phyloP scores from a whole-genome alignment of 2,329 filamentous ascomycete genomes.

The Stachybotrys elegans region DNA sequence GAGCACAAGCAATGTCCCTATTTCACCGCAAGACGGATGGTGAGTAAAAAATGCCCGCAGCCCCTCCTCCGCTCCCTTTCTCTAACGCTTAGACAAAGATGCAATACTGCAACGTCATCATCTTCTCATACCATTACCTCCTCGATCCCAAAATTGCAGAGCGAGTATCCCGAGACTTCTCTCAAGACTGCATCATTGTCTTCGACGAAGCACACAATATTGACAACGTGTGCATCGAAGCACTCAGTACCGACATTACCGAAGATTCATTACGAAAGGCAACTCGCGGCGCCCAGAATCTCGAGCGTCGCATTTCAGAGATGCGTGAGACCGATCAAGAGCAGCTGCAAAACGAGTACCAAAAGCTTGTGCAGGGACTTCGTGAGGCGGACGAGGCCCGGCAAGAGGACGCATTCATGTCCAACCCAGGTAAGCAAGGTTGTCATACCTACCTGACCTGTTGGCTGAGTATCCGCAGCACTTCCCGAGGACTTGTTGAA shows the following conservation, averaged over 20 bases:
- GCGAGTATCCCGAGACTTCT: conserved; percentile 87
- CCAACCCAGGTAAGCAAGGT: conserved; percentile 65
- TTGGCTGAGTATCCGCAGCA: conserved; percentile 36
- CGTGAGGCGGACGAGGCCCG: conserved; percentile 83
- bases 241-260: conserved; percentile 91
- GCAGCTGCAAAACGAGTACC: conserved; percentile 91
- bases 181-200: conserved; percentile 96
- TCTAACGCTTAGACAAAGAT: conserved; percentile 53
- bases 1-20: conserved; percentile 96
- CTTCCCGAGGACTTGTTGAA: conserved; percentile 90
- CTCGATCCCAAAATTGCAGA: conserved; percentile 98
- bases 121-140: conserved; percentile 98
- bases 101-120: conserved; percentile 99
- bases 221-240: conserved; percentile 98
- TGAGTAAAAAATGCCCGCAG: conserved; percentile 38
- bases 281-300: conserved; percentile 80
- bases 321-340: conserved; percentile 96
- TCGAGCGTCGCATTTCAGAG: conserved; percentile 85
- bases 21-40: conserved; percentile 92
- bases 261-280: conserved; percentile 92
- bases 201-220: conserved; percentile 99
- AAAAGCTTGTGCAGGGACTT: conserved; percentile 89
- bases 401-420: conserved; percentile 94
- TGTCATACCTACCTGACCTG: neutral
- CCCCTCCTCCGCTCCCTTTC: neutral